These are phyloP conservation scores for Carex myosuroides DNA, from an alignment of 176 grass and related monocot genomes.

Conservation along the genomic window DNA sequence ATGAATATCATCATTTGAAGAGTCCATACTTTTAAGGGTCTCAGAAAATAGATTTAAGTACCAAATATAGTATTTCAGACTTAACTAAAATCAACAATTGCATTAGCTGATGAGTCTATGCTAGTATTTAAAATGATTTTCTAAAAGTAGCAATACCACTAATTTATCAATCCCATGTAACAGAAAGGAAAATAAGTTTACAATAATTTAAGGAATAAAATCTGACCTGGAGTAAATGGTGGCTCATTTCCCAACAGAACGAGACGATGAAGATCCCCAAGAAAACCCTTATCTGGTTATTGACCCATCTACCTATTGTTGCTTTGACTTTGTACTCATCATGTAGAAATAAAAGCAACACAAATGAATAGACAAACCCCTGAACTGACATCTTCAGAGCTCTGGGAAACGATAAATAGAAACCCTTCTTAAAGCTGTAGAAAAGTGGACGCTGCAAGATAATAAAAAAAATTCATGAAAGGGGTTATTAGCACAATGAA, in stretches of 20 bases:
- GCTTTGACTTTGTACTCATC: constrained; percentile 44
- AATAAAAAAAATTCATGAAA: constrained; percentile 12
- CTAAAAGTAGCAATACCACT: neutral
- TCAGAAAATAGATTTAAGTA: neutral
- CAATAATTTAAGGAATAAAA: neutral
- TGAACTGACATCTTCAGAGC: constrained; percentile 64
- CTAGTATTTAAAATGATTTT: neutral
- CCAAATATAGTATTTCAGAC: neutral
- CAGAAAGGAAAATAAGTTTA: constrained; percentile 13
- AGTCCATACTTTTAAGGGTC: neutral
- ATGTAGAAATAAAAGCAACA: constrained; percentile 45
- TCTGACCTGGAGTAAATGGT: constrained; percentile 82
- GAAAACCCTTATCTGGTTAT: constrained; percentile 48
- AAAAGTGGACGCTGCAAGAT: constrained; percentile 74
- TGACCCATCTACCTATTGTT: constrained; percentile 41
- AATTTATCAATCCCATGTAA: neutral
- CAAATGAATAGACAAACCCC: constrained; percentile 37
- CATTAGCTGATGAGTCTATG: neutral
- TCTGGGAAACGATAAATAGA: constrained; percentile 56
- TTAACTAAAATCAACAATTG: neutral
- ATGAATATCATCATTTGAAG: neutral
- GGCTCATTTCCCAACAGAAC: constrained; percentile 85
- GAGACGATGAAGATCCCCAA: constrained; percentile 38
- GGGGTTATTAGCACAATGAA: neutral
- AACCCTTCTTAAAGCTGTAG: constrained; percentile 83